phyloP scores from a whole-genome alignment of 495 filamentous ascomycete genomes.

The Podospora pseudoanserina region DNA sequence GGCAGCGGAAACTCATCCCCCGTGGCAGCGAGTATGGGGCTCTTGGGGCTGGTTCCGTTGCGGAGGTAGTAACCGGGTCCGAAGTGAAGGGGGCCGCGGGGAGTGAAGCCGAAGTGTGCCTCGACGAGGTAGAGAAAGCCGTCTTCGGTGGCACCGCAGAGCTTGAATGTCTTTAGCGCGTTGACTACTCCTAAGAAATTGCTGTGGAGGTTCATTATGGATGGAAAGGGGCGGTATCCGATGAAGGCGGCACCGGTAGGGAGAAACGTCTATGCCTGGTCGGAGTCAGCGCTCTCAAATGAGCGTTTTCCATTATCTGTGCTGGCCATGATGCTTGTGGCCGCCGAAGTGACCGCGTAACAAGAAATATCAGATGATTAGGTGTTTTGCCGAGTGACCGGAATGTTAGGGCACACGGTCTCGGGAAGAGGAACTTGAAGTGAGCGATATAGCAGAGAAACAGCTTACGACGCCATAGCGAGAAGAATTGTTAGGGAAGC shows the following conservation, averaged over 20 bases:
- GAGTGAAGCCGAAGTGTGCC: slow-evolving; percentile 9
- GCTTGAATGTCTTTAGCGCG: slow-evolving; percentile 10
- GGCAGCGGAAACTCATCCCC: slow-evolving; percentile 10
- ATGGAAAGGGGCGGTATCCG: slow-evolving; percentile 16
- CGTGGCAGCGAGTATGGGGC: slow-evolving; percentile 14
- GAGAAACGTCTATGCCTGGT: neutral
- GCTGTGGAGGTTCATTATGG: slow-evolving; percentile 18
- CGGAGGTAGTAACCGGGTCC: slow-evolving; percentile 14
- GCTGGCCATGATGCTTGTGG: too few species aligned
- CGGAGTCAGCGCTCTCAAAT: neutral
- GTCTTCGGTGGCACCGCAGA: slow-evolving; percentile 10
- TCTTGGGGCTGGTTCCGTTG: slow-evolving; percentile 11
- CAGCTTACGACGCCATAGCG: too few species aligned
- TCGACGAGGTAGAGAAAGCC: slow-evolving; percentile 13
- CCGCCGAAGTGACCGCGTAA: too few species aligned
- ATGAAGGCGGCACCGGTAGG: neutral
- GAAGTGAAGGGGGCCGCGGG: slow-evolving; percentile 12
- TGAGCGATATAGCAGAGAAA: too few species aligned
- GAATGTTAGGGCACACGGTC: too few species aligned
- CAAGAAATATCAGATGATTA: too few species aligned
- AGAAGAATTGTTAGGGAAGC: too few species aligned
- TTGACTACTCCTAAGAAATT: slow-evolving; percentile 8
- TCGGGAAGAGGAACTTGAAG: too few species aligned
- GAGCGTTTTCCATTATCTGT: neutral
- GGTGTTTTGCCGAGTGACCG: too few species aligned